A percentile compares a stretch with the other conserved stretches of the same genome.
Evolutionary conservation across 2,329 filamentous ascomycete genomes (phyloP).

Genomic region (Rhinocladiella similis): DNA sequence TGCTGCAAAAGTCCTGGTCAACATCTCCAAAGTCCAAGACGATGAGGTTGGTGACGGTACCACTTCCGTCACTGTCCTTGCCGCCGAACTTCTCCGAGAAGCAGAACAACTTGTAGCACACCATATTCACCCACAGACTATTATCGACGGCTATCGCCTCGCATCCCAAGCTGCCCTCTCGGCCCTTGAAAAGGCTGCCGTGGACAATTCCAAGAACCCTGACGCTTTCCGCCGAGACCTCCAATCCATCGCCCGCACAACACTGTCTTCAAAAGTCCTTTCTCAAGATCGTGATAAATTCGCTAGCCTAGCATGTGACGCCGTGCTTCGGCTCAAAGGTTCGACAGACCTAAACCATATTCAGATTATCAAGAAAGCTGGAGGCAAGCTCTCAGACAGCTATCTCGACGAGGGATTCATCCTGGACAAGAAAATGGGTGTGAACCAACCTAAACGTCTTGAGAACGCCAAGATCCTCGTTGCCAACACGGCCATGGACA

Average conservation of each 20-base stretch:
- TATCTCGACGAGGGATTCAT: conserved; percentile 99
- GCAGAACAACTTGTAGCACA: conserved; percentile 96
- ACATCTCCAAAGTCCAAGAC: conserved; percentile 99
- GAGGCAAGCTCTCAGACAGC: conserved; percentile 94
- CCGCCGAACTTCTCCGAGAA: conserved; percentile 91
- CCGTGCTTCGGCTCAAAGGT: conserved; percentile 83
- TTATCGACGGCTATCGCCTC: conserved; percentile 99
- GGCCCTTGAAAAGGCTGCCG: conserved; percentile 79
- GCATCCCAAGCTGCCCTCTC: conserved; percentile 84
- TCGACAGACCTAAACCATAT: conserved; percentile 96
- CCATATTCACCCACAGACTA: conserved; percentile 99
- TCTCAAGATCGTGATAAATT: conserved; percentile 93
- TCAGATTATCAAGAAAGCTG: conserved; percentile 99
- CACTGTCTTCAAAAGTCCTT: conserved; percentile 94
- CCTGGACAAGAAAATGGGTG: conserved; percentile 97
- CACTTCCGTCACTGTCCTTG: conserved; percentile 94
- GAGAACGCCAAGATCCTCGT: conserved; percentile 98
- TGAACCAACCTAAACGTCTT: conserved; percentile 95
- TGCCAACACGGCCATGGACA: conserved; percentile 98
- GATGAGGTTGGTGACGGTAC: conserved; percentile 98
- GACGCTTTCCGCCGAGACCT: conserved; percentile 88
- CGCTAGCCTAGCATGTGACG: conserved; percentile 83
- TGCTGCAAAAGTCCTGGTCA: conserved; percentile 95
- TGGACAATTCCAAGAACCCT: conserved; percentile 83
- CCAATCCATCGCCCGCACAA: conserved; percentile 86